Conservation (phyloP, 1,284 basidiomycete genomes). For the Cystobasidium slooffiae region DNA sequence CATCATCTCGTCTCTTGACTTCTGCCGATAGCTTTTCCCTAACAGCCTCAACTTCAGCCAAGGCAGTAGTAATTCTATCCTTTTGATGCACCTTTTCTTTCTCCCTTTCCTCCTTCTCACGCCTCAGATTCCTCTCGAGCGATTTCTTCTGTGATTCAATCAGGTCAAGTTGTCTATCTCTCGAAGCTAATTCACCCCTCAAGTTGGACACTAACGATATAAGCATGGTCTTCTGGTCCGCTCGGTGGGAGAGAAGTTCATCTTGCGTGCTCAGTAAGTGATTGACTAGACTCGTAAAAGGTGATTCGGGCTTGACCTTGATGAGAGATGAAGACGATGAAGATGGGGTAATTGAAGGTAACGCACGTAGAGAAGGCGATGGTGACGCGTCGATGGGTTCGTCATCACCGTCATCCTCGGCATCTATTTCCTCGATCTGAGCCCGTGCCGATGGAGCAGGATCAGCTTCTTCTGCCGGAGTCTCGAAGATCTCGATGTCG, state of each 20-base stretch:
- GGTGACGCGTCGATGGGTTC: constrained; percentile 20
- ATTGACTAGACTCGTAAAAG: constrained; percentile 35
- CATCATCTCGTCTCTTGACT: constrained; percentile 28
- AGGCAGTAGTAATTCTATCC: constrained; percentile 11
- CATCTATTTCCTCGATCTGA: background rate
- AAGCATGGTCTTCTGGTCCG: constrained; percentile 41
- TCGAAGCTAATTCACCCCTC: constrained; percentile 35
- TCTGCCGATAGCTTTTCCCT: constrained; percentile 18
- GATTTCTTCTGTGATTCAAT: constrained; percentile 25
- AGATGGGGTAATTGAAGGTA: constrained; percentile 35
- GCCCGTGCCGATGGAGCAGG: background rate
- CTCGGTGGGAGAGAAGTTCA: constrained; percentile 38
- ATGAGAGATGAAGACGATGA: constrained; percentile 36
- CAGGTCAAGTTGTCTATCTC: constrained; percentile 32
- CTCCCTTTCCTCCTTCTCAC: constrained; percentile 18
- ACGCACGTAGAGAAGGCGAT: constrained; percentile 1
- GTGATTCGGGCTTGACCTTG: constrained; percentile 32
- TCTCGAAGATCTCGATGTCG: constrained; percentile 5
- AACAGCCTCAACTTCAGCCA: constrained; percentile 26
- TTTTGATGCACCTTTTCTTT: constrained; percentile 6
- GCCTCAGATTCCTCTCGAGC: constrained; percentile 13
- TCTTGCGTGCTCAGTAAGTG: constrained; percentile 35
- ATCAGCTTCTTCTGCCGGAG: constrained; percentile 11
- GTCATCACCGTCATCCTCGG: constrained; percentile 2
- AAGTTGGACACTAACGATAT: constrained; percentile 36